These are phyloP conservation scores for Mucor saturninus DNA, from an alignment of 371 early-diverging fungal genomes.

Conservation along the genomic window DNA sequence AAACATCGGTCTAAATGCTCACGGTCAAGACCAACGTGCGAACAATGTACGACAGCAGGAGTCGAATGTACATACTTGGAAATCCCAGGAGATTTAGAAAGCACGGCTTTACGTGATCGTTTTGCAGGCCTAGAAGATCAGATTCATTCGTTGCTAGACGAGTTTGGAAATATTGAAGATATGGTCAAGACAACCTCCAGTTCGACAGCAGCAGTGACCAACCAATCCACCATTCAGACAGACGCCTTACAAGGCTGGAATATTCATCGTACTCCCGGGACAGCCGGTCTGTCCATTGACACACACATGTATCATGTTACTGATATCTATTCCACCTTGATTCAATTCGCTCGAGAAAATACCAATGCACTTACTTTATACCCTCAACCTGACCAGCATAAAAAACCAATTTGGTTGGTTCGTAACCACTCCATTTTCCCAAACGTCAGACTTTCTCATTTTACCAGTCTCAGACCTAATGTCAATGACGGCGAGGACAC, in stretches of 20 bases:
- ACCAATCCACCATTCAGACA: slow-evolving; percentile 20
- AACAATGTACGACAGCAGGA: slow-evolving; percentile 42
- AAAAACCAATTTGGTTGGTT: slow-evolving; percentile 37
- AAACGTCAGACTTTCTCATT: slow-evolving; percentile 44
- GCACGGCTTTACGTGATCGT: slow-evolving; percentile 51
- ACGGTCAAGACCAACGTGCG: slow-evolving; percentile 45
- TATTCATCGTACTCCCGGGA: slow-evolving; percentile 19
- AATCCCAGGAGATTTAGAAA: slow-evolving; percentile 53
- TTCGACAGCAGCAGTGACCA: not conserved
- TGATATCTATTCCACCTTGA: slow-evolving; percentile 42
- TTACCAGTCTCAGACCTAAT: slow-evolving; percentile 44
- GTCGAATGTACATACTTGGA: slow-evolving; percentile 44
- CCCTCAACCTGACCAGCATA: slow-evolving; percentile 18
- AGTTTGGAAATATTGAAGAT: slow-evolving; percentile 45
- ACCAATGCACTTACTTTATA: slow-evolving; percentile 19
- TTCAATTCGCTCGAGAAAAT: slow-evolving; percentile 52
- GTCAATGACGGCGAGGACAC: slow-evolving; percentile 15
- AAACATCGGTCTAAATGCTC: slow-evolving; percentile 55
- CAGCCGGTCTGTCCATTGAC: slow-evolving; percentile 42
- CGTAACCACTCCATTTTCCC: slow-evolving; percentile 47
- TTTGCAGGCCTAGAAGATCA: slow-evolving; percentile 51
- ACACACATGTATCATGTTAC: slow-evolving; percentile 46
- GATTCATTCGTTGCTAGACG: slow-evolving; percentile 42
- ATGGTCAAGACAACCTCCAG: slow-evolving; percentile 16
- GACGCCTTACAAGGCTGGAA: slow-evolving; percentile 29